Percentiles rank a stretch among this genome's conserved stretches.
These are phyloP conservation scores for Lactarius sp. DNA, from an alignment of 768 basidiomycete genomes.

Conservation along the genomic window DNA sequence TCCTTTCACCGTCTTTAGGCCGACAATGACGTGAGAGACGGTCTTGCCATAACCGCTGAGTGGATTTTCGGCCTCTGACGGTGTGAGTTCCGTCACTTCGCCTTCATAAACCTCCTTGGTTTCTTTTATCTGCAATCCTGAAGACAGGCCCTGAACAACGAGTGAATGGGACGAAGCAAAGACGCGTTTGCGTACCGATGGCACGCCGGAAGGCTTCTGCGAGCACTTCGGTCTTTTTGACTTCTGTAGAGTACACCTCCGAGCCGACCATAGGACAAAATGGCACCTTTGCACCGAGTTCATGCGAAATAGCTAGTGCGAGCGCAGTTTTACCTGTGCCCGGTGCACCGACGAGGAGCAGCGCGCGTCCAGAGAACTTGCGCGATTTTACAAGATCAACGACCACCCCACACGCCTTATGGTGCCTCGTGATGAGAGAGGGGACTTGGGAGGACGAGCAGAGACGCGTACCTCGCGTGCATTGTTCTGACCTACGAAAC, in stretches of 20 bases:
- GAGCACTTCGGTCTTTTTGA: slow-evolving; percentile 98
- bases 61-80: slow-evolving; percentile 95
- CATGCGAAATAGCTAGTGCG: slow-evolving; percentile 91
- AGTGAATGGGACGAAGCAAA: neutral
- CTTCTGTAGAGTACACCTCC: slow-evolving; percentile 94
- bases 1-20: slow-evolving; percentile 80
- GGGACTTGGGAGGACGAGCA: neutral
- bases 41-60: slow-evolving; percentile 98
- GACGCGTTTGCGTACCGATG: slow-evolving; percentile 62
- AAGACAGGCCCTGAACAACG: slow-evolving; percentile 17
- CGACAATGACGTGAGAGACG: slow-evolving; percentile 94
- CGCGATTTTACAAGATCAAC: slow-evolving; percentile 87
- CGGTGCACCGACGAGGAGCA: slow-evolving; percentile 90
- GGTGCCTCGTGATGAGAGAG: neutral
- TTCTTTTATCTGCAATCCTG: slow-evolving; percentile 96
- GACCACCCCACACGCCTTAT: slow-evolving; percentile 84
- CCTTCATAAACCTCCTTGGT: slow-evolving; percentile 99
- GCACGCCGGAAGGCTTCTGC: slow-evolving; percentile 93
- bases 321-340: slow-evolving; percentile 98
- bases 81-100: slow-evolving; percentile 95
- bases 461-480: slow-evolving; percentile 73
- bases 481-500: slow-evolving; percentile 86
- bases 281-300: slow-evolving; percentile 90
- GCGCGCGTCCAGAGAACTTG: slow-evolving; percentile 89
- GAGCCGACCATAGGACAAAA: slow-evolving; percentile 99